Evolutionary conservation across 2,329 filamentous ascomycete genomes (phyloP).

Genomic region (Diaporthe citrichinensis): DNA sequence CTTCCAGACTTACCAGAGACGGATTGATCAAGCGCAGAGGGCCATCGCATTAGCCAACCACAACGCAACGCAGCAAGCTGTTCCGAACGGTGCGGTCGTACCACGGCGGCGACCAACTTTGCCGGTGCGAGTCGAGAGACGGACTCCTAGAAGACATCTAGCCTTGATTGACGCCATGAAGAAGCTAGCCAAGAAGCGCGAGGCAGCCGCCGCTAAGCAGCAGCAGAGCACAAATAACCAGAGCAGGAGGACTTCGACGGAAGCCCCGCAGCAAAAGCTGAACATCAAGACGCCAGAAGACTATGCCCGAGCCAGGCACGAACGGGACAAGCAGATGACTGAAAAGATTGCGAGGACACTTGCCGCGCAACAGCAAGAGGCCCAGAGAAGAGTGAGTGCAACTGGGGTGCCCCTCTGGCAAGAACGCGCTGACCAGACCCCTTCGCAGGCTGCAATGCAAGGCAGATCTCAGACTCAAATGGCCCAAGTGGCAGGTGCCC

Average conservation of each 20-base stretch:
- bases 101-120: constrained; percentile 79
- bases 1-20: constrained; percentile 80
- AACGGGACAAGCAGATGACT: constrained; percentile 80
- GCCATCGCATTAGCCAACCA: constrained; percentile 68
- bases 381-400: constrained; percentile 66
- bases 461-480: constrained; percentile 62
- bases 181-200: constrained; percentile 94
- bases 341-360: constrained; percentile 67
- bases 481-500: constrained; percentile 60
- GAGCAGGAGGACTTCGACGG: constrained; percentile 85
- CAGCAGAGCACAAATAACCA: constrained; percentile 84
- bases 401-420: constrained; percentile 46
- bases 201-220: constrained; percentile 87
- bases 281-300: constrained; percentile 85
- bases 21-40: constrained; percentile 73
- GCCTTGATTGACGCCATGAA: constrained; percentile 94
- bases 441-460: constrained; percentile 55
- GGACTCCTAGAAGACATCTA: constrained; percentile 88
- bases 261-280: constrained; percentile 64
- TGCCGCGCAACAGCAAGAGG: constrained; percentile 71
- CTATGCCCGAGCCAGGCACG: constrained; percentile 90
- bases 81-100: constrained; percentile 58
- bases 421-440: constrained; percentile 48
- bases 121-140: constrained; percentile 87
- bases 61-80: constrained; percentile 56